Conservation (phyloP, 768 basidiomycete genomes). For the Baorangia bicolor region DNA sequence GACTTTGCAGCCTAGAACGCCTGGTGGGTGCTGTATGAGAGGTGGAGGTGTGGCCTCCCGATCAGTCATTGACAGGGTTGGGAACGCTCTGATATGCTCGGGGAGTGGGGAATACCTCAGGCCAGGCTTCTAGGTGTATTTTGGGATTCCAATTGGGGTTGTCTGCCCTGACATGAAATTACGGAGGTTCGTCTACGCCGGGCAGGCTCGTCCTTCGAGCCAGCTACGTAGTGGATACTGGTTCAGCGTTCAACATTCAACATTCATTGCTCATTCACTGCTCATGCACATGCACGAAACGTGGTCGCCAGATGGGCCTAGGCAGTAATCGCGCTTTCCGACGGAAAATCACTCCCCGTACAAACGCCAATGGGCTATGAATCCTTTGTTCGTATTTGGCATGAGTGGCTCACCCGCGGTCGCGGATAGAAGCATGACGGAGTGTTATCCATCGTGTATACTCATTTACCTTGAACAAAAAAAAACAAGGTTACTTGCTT, state of each 20-base stretch:
- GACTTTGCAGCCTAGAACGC: not conserved
- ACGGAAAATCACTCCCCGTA: not conserved
- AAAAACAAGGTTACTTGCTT: not conserved
- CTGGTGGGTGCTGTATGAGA: not conserved
- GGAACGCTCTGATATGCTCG: not conserved
- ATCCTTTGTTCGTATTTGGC: not conserved
- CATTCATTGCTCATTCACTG: not conserved
- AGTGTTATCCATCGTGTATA: not conserved
- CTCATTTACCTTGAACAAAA: not conserved
- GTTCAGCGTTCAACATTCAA: too few species aligned
- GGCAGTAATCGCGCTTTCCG: not conserved
- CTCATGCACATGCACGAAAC: too few species aligned
- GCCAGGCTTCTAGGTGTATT: not conserved
- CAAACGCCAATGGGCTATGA: not conserved
- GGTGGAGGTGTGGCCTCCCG: not conserved
- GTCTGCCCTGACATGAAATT: not conserved
- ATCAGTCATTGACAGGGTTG: not conserved
- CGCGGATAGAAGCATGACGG: conserved; percentile 4
- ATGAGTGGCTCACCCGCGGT: not conserved
- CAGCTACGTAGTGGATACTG: not conserved
- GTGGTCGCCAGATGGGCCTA: not conserved
- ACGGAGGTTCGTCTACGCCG: not conserved
- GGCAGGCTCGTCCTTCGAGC: not conserved
- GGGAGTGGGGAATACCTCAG: too few species aligned
- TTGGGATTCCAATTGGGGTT: not conserved